Evolutionary conservation across 352 stramenopile species (phyloP).

Genomic region (Phytophthora gonapodyides): DNA sequence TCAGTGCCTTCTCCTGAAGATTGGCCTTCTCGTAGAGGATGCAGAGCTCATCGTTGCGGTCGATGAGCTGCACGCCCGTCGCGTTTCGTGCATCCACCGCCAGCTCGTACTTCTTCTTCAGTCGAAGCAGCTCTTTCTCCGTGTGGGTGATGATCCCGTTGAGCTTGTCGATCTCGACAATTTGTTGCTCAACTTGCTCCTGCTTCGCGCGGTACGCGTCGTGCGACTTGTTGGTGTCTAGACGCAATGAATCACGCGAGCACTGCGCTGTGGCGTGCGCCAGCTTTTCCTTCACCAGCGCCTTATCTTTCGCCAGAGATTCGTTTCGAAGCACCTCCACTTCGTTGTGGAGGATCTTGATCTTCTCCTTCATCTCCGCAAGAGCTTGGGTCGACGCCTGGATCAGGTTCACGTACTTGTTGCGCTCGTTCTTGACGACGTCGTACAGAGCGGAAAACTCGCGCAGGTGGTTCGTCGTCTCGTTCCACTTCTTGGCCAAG

Average conservation of each 20-base stretch:
- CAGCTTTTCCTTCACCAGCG: constrained; percentile 89
- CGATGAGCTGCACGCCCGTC: constrained; percentile 93
- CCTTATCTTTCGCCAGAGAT: constrained; percentile 92
- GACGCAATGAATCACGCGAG: constrained; percentile 85
- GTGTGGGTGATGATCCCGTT: constrained; percentile 93
- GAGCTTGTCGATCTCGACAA: constrained; percentile 95
- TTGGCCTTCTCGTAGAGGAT: constrained; percentile 95
- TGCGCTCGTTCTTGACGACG: constrained; percentile 95
- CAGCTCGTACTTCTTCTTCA: constrained; percentile 93
- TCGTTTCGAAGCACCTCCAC: constrained; percentile 95
- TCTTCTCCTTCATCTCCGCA: constrained; percentile 97
- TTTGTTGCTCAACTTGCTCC: constrained; percentile 94
- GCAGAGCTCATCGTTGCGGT: constrained; percentile 95
- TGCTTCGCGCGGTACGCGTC: constrained; percentile 91
- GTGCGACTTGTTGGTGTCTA: constrained; percentile 92
- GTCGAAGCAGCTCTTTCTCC: constrained; percentile 90
- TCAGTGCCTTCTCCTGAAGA: constrained; percentile 86
- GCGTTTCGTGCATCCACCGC: constrained; percentile 88
- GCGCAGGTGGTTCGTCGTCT: constrained; percentile 92
- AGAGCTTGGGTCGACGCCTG: constrained; percentile 91
- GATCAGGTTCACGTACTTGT: constrained; percentile 97
- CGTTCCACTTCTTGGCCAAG: constrained; percentile 94
- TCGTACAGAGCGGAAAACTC: constrained; percentile 95
- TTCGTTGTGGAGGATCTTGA: constrained; percentile 96
- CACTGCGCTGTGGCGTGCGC: constrained; percentile 87